Evolutionary conservation across 805 yeast genomes (phyloP).

Genomic region (Zygosaccharomyces lentus): DNA sequence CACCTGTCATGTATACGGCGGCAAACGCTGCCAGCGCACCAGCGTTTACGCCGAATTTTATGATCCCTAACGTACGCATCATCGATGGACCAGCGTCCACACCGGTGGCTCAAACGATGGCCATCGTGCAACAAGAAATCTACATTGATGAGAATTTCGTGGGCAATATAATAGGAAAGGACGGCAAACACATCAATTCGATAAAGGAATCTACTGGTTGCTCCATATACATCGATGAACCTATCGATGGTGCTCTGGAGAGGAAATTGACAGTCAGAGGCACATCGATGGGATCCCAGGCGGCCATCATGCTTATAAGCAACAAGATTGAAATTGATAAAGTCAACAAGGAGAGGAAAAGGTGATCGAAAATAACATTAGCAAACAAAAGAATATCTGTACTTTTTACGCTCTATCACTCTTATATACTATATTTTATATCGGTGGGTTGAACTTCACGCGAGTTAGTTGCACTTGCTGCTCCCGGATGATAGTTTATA

Average conservation of each 20-base stretch:
- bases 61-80: conserved; percentile 27
- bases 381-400: background rate
- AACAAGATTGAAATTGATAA: conserved; percentile 67
- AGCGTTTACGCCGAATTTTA: conserved; percentile 24
- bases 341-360: conserved; percentile 37
- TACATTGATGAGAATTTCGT: conserved; percentile 73
- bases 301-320: conserved; percentile 67
- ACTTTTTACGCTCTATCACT: background rate
- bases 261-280: conserved; percentile 69
- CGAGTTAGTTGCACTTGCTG: background rate
- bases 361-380: background rate
- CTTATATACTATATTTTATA: conserved; percentile 2
- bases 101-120: conserved; percentile 39
- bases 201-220: conserved; percentile 73
- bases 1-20: conserved; percentile 22
- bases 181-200: conserved; percentile 76
- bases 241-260: conserved; percentile 50
- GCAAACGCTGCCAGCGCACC: conserved; percentile 29
- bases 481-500: background rate
- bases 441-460: conserved; percentile 4
- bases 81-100: conserved; percentile 18
- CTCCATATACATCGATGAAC: conserved; percentile 64
- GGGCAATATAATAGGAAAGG: conserved; percentile 82
- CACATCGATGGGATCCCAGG: conserved; percentile 59
- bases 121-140: conserved; percentile 57